Conservation (phyloP, 345 rosid species). For the Eucalyptus rudis region DNA sequence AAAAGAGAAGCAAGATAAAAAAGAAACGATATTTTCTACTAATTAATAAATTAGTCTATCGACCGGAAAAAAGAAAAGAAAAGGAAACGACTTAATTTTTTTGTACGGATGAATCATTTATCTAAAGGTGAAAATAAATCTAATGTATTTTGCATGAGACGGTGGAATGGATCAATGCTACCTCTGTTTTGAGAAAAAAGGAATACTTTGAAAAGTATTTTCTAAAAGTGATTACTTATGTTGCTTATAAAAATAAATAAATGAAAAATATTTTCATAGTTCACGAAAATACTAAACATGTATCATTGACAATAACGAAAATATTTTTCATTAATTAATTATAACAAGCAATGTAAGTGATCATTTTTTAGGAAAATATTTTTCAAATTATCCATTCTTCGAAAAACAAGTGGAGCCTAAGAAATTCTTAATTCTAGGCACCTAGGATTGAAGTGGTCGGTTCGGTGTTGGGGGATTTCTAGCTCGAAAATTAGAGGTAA, state of each 20-base stretch:
- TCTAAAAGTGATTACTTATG: too few species aligned
- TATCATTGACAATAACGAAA: rapidly evolving
- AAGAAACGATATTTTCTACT: background rate
- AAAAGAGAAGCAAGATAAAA: background rate
- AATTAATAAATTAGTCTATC: background rate
- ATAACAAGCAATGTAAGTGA: rapidly evolving
- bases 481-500: too few species aligned
- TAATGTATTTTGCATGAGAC: background rate
- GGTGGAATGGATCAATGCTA: background rate
- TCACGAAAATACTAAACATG: too few species aligned
- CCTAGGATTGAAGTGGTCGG: too few species aligned
- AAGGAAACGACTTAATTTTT: background rate
- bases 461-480: too few species aligned
- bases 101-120: background rate
- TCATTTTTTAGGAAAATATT: rapidly evolving
- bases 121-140: background rate
- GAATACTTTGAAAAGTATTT: too few species aligned
- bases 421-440: too few species aligned
- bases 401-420: rapidly evolving
- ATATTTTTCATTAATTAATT: too few species aligned
- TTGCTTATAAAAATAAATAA: too few species aligned
- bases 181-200: too few species aligned
- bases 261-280: too few species aligned
- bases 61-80: background rate
- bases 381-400: rapidly evolving